Conservation (phyloP, 2,329 filamentous ascomycete species). For the Hypoxylon sp. region DNA sequence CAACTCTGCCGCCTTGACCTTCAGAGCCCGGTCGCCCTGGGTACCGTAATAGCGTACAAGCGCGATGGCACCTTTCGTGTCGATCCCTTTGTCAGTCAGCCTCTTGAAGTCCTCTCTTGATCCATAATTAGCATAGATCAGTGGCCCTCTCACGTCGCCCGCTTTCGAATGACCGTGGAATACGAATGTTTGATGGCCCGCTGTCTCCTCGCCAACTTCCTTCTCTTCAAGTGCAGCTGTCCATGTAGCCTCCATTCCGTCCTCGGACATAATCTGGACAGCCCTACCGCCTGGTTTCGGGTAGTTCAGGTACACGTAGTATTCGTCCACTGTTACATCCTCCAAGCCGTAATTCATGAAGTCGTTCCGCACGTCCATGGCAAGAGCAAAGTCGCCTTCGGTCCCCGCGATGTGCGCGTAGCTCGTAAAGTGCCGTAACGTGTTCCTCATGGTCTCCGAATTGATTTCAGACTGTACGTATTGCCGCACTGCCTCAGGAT, state of each 20-base stretch:
- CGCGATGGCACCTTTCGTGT: slow-evolving; percentile 83
- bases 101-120: slow-evolving; percentile 84
- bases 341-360: slow-evolving; percentile 82
- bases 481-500: slow-evolving; percentile 83
- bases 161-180: slow-evolving; percentile 93
- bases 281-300: slow-evolving; percentile 81
- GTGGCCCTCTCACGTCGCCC: slow-evolving; percentile 85
- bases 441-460: slow-evolving; percentile 75
- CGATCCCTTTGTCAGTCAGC: slow-evolving; percentile 77
- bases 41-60: slow-evolving; percentile 85
- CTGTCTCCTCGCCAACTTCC: slow-evolving; percentile 71
- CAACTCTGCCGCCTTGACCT: slow-evolving; percentile 90
- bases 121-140: slow-evolving; percentile 95
- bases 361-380: slow-evolving; percentile 83
- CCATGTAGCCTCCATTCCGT: slow-evolving; percentile 75
- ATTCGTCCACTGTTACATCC: slow-evolving; percentile 80
- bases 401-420: slow-evolving; percentile 96
- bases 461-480: slow-evolving; percentile 82
- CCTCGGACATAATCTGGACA: slow-evolving; percentile 81
- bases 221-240: slow-evolving; percentile 87
- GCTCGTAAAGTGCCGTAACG: slow-evolving; percentile 80
- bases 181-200: slow-evolving; percentile 76
- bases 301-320: slow-evolving; percentile 93
- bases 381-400: slow-evolving; percentile 88
- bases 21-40: slow-evolving; percentile 79